A percentile compares a stretch with the other conserved stretches of the same genome.
phyloP scores from a whole-genome alignment of 2,329 filamentous ascomycete species.

The Cladophialophora carrionii region DNA sequence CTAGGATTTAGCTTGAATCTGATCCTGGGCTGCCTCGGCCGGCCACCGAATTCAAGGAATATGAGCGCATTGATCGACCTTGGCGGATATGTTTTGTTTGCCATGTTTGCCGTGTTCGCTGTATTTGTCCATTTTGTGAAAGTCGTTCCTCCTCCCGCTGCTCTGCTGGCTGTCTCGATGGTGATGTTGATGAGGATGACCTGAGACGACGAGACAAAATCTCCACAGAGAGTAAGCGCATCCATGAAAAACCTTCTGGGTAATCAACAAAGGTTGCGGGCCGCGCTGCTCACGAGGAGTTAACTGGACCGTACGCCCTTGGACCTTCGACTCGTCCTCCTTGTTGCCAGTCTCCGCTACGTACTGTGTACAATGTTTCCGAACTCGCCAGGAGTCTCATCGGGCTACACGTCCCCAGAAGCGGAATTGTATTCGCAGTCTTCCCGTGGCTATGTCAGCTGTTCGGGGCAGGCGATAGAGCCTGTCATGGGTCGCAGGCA shows the following conservation, averaged over 20 bases:
- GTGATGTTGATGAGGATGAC: background rate
- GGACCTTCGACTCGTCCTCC: background rate
- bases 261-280: background rate
- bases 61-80: background rate
- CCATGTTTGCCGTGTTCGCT: background rate
- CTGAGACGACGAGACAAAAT: background rate
- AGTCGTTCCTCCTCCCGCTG: too few species aligned
- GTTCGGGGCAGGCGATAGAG: background rate
- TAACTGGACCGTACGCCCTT: too few species aligned
- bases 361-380: background rate
- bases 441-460: background rate
- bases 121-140: background rate
- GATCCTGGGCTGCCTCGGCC: background rate
- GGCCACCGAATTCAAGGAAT: too few species aligned
- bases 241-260: background rate
- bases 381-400: background rate
- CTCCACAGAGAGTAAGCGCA: too few species aligned
- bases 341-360: background rate
- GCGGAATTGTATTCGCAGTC: background rate
- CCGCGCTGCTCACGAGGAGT: background rate
- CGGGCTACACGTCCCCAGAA: background rate
- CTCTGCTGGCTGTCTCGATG: background rate
- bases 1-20: background rate
- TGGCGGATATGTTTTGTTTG: background rate
- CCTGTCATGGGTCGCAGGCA: background rate